These are phyloP conservation scores for Psilocybe tampanensis DNA, from an alignment of 768 basidiomycete species.

Conservation along the genomic window DNA sequence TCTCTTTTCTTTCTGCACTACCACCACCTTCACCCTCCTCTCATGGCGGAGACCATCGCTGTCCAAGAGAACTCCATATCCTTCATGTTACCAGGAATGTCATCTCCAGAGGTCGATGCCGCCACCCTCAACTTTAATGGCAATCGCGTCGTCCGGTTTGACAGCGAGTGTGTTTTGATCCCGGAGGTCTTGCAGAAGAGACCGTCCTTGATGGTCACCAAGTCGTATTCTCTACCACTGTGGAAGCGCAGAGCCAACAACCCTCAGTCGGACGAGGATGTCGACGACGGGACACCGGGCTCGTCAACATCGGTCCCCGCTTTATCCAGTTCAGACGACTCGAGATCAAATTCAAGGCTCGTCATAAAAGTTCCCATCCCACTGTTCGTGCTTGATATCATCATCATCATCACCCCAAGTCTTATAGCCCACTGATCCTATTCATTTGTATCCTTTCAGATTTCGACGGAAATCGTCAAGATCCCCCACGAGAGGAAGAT, in stretches of 20 bases:
- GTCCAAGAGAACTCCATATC: slow-evolving; percentile 9
- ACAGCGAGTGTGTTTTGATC: slow-evolving; percentile 74
- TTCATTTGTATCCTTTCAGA: slow-evolving; percentile 29
- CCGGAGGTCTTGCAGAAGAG: slow-evolving; percentile 50
- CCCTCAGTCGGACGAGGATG: slow-evolving; percentile 25
- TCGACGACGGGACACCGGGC: slow-evolving; percentile 12
- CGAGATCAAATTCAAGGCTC: too few relatives aligned
- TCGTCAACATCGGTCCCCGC: slow-evolving; percentile 5
- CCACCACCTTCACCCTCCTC: slow-evolving; percentile 5
- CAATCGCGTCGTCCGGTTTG: slow-evolving; percentile 61
- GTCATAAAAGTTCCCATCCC: slow-evolving; percentile 65
- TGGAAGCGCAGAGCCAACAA: slow-evolving; percentile 47
- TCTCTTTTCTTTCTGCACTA: not conserved
- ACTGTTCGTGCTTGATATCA: slow-evolving; percentile 41
- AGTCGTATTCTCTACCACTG: slow-evolving; percentile 68
- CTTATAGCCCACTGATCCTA: not conserved
- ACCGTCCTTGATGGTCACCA: slow-evolving; percentile 57
- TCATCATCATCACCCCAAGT: not conserved
- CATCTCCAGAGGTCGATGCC: slow-evolving; percentile 13
- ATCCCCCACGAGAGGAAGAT: slow-evolving; percentile 42
- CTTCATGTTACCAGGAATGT: slow-evolving; percentile 24
- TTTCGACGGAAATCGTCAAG: slow-evolving; percentile 42
- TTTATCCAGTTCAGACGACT: slow-evolving; percentile 18
- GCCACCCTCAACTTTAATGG: not conserved
- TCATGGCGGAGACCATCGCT: slow-evolving; percentile 10